Percentiles rank a stretch among this genome's conserved stretches.
These are phyloP conservation scores for Plasmodium ovale DNA, from an alignment of 169 alveolate genomes.

Conservation along the genomic window DNA sequence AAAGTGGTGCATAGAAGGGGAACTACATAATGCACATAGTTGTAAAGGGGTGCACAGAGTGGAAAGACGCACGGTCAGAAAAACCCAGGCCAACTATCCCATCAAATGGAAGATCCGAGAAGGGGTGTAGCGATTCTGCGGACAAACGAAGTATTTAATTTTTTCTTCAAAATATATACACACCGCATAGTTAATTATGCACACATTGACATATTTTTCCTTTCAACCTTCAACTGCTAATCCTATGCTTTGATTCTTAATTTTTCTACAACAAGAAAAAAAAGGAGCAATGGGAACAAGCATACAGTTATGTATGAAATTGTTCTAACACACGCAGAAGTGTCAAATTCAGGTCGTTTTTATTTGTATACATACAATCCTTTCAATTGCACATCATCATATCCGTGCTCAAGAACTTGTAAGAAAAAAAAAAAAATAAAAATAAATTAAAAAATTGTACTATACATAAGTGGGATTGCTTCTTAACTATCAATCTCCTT, in stretches of 20 bases:
- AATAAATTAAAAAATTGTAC: neutral
- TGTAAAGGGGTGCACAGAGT: neutral
- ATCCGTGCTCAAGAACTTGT: slow-evolving; percentile 82
- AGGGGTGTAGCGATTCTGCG: slow-evolving; percentile 89
- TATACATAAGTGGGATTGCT: too few species aligned
- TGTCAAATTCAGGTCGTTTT: neutral
- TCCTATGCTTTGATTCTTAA: slow-evolving; percentile 91
- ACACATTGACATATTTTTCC: neutral
- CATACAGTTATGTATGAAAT: neutral
- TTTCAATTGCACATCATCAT: slow-evolving; percentile 82
- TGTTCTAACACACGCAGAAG: neutral
- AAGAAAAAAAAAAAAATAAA: slow-evolving; percentile 5
- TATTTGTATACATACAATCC: slow-evolving; percentile 79
- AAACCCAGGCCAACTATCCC: slow-evolving; percentile 95
- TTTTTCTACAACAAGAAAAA: slow-evolving; percentile 76
- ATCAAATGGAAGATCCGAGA: slow-evolving; percentile 93
- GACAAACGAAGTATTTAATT: neutral
- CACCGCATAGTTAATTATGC: neutral
- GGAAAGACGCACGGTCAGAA: slow-evolving; percentile 83
- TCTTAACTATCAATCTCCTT: neutral
- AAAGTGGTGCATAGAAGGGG: neutral
- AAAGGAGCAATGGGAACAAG: neutral
- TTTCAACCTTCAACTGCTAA: slow-evolving; percentile 88
- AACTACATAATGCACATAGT: neutral
- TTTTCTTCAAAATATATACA: neutral